Conservation (phyloP, 2,329 filamentous ascomycete species). For the Blastomyces emzantsi region DNA sequence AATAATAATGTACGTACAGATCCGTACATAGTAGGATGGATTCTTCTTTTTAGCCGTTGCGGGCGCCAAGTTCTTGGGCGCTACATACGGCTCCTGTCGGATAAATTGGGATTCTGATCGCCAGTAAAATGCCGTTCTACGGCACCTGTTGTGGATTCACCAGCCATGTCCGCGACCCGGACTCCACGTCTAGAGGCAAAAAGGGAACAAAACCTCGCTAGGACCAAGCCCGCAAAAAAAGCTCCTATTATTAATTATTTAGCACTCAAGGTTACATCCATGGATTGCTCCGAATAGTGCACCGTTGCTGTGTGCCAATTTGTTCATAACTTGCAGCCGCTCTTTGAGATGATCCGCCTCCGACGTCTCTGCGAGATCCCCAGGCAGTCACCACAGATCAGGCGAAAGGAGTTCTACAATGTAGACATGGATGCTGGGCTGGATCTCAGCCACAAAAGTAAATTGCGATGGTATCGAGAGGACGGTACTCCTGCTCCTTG, state of each 20-base stretch:
- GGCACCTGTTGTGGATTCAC: neutral
- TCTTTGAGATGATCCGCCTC: neutral
- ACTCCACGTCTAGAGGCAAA: no score
- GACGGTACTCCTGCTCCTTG: neutral
- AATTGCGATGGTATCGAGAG: neutral
- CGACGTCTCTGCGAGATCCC: neutral
- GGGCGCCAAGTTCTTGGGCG: neutral
- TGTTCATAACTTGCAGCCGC: no score
- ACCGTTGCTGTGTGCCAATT: no score
- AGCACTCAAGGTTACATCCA: no score
- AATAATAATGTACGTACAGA: no score
- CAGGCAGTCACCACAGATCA: no score
- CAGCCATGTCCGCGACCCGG: no score
- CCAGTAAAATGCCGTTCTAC: neutral
- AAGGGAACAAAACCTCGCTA: no score
- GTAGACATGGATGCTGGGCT: neutral
- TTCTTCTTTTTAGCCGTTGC: neutral
- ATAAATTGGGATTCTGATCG: neutral
- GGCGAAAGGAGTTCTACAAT: neutral
- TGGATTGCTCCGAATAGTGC: neutral
- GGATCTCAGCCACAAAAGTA: constrained; percentile 1
- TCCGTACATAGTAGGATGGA: no score
- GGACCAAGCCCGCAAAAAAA: neutral
- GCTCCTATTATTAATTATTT: no score
- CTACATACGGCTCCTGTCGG: neutral